Base-by-base conservation (phyloP, 306 rosid species). In the Malus sylvestris region DNA sequence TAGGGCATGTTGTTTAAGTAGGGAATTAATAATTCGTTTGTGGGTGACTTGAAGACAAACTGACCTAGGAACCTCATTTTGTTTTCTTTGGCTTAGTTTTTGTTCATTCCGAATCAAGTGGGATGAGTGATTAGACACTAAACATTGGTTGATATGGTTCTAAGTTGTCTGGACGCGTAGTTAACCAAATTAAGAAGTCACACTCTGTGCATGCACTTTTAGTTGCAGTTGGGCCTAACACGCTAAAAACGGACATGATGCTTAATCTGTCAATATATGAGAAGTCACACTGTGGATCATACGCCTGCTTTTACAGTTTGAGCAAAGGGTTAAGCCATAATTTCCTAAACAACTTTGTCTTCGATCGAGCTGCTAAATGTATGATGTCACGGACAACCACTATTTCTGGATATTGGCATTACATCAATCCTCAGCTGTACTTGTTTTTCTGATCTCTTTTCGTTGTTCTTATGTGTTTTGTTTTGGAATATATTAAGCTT, bases 401-500 rank as follows among this genome's bases (percentile, higher is more conserved):
- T 38, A 53, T 76, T 67, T 51, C 20, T 66, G 57, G 20, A n/a
- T 14, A 25, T 29, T 44, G 60, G 45, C 70, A 61, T 74, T 45
- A 74, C 70, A 74, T 61, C 45, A 61, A 16, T 45, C 44, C n/a
- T 61, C 60, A 27, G 9, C 61, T 7, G 46, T 73, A 27, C 20
- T 61, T 22, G 4, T 19, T 74, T 27, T 73, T 18, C 29, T 22
- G 19, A n/a, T 42, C 44, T 5, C 44, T 42, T 27, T 35, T 74
- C 19, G 46, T 73, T 73, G 77, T 73, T 61, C 32, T 73, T 19
- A 73, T 73, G 30, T 61, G 77, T n/a, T 73, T 44, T 73, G 77
- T 44, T 18, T 19, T 10, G 69, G 77, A 38, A 58, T 60, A 73
- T 60, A 4, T 32, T 23, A 16, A 23, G 25, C 25, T 59, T 59